A percentile compares a stretch with the other conserved stretches of the same genome.
These are phyloP conservation scores for Hemileia vastatrix DNA, from an alignment of 1,284 basidiomycete genomes.

Conservation along the genomic window DNA sequence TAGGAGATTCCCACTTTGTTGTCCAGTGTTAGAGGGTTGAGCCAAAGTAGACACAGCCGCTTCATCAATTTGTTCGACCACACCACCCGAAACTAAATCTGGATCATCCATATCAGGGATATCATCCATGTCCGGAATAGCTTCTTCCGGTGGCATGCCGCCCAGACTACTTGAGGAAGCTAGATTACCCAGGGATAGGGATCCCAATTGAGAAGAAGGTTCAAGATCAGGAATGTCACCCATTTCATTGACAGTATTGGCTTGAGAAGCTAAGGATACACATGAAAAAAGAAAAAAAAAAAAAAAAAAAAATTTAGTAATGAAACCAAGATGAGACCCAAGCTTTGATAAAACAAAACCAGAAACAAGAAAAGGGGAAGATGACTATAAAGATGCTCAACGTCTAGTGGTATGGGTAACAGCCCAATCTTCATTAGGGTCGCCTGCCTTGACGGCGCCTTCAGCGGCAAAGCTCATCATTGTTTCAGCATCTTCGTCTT, in stretches of 20 bases:
- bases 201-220: slow-evolving; percentile 36
- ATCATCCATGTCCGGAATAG: slow-evolving; percentile 72
- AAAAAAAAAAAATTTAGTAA: background rate
- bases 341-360: no score
- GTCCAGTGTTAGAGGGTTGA: slow-evolving; percentile 28
- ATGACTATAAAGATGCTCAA: background rate
- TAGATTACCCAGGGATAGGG: background rate
- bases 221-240: slow-evolving; percentile 74
- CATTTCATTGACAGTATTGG: slow-evolving; percentile 50
- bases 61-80: slow-evolving; percentile 65
- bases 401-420: slow-evolving; percentile 18
- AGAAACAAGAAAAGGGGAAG: background rate
- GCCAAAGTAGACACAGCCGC: slow-evolving; percentile 66
- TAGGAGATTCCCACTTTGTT: slow-evolving; percentile 57
- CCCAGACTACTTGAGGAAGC: no score
- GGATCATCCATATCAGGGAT: slow-evolving; percentile 81
- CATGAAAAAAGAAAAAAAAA: background rate
- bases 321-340: no score
- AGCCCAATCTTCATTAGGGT: slow-evolving; percentile 22
- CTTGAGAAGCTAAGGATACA: background rate
- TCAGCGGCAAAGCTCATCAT: slow-evolving; percentile 54
- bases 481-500: slow-evolving; percentile 86
- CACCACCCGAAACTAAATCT: slow-evolving; percentile 42
- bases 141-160: slow-evolving; percentile 48
- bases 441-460: slow-evolving; percentile 47